Base-by-base conservation (phyloP, 352 stramenopile genomes). In the Pythium brachiatum region DNA sequence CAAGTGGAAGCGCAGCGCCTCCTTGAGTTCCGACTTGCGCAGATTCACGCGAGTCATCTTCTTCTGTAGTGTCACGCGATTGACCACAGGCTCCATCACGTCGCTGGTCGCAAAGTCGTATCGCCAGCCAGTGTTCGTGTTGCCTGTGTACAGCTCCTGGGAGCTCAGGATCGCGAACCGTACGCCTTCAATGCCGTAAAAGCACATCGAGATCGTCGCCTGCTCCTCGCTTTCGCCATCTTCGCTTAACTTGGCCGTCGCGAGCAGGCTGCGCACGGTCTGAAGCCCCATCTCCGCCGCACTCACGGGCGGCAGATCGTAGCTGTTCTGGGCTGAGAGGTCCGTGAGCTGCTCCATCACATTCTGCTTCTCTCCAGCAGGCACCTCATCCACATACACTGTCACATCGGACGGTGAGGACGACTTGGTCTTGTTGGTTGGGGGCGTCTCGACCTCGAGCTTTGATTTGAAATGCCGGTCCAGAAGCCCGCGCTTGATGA, bases 61-160 rank as follows among this genome's bases (percentile, higher is more conserved):
- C 31, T 89, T 88, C 16, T 79, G 67, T 21, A 95, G 59, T 26
- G 79, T 88, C 26, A 92, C 81, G 8, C 69, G 66, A n/a, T 75
- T 72, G 25, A 95, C 72, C 0, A 73, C 60, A 0, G 83, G 76
- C 36, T 78, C 72, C 79, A 95, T 90, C 11, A 92, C 79, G 21
- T 82, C 74, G 55, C 79, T 88, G 20, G 79, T 92, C 12, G 84
- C 83, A 54, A 95, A 93, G 41, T 95, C 74, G 58, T 93, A 94
- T 2, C 84, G 71, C 86, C 86, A 94, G 13, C 81, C 75, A 0
- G 76, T 86, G 58, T 92, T 89, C 2, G 84, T 91, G 53, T 87
- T 90, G 7, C 86, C 86, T 21, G 81, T 92, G 66, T 92, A 94
- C 31, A 95, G 57, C 39, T 86, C 77, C 25, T 93, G 82, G 0